Percentiles rank a stretch among this genome's conserved stretches.
These are phyloP conservation scores for Calonectria multiphialidica DNA, from an alignment of 2,329 filamentous ascomycete genomes.

Conservation along the genomic window DNA sequence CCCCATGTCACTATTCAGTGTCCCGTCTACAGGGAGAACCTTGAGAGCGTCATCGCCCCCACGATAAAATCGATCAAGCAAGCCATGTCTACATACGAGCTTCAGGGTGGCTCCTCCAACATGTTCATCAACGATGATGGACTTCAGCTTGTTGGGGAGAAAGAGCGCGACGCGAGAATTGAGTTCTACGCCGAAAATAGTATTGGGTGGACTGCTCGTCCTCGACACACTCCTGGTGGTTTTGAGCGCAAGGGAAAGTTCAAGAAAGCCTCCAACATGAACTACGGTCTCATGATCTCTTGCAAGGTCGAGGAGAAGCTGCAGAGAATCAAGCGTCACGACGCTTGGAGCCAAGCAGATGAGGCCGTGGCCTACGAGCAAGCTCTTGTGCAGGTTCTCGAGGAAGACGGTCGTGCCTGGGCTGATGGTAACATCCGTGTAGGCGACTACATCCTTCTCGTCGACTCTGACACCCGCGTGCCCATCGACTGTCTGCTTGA, in stretches of 20 bases:
- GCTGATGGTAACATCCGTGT: constrained; percentile 88
- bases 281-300: constrained; percentile 76
- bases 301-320: constrained; percentile 80
- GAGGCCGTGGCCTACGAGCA: constrained; percentile 76
- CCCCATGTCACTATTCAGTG: constrained; percentile 87
- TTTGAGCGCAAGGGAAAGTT: constrained; percentile 75
- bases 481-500: constrained; percentile 83
- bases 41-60: constrained; percentile 79
- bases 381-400: constrained; percentile 74
- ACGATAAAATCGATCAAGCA: constrained; percentile 84
- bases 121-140: constrained; percentile 84
- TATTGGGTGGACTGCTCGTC: constrained; percentile 77
- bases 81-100: constrained; percentile 81
- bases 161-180: constrained; percentile 72
- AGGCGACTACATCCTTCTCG: constrained; percentile 82
- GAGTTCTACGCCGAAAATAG: constrained; percentile 78
- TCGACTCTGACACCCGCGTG: constrained; percentile 85
- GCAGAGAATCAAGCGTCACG: constrained; percentile 64
- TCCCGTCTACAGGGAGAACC: constrained; percentile 89
- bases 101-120: constrained; percentile 83
- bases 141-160: constrained; percentile 74
- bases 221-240: constrained; percentile 72
- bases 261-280: constrained; percentile 81
- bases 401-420: constrained; percentile 78
- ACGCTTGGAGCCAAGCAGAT: constrained; percentile 76